phyloP scores from a whole-genome alignment of 208 protist species.

The Jaenimonas drosophilae region DNA sequence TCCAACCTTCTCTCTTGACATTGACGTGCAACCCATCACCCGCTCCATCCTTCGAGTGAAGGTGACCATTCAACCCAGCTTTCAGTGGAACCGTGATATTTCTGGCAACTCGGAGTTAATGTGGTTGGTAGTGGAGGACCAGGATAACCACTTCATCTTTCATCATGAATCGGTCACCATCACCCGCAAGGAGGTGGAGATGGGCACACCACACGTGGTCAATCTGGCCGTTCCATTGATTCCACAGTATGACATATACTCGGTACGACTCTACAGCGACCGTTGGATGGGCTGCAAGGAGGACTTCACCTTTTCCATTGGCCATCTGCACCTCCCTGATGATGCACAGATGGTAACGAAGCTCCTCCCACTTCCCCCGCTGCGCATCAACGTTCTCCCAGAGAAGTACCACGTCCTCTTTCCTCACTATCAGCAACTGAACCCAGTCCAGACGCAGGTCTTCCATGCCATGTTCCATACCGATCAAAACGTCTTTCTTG shows the following conservation, averaged over 20 bases:
- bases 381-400: constrained; percentile 87
- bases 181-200: constrained; percentile 79
- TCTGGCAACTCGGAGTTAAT: constrained; percentile 92
- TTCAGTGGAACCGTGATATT: constrained; percentile 91
- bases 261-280: constrained; percentile 92
- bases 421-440: constrained; percentile 96
- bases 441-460: constrained; percentile 99
- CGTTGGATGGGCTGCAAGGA: constrained; percentile 91
- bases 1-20: constrained; percentile 82
- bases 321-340: constrained; percentile 94
- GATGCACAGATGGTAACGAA: constrained; percentile 91
- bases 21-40: constrained; percentile 97
- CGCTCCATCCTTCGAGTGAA: constrained; percentile 91
- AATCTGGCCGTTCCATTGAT: constrained; percentile 95
- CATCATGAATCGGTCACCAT: constrained; percentile 78
- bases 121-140: constrained; percentile 97
- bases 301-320: constrained; percentile 88
- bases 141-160: constrained; percentile 93
- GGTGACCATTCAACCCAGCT: constrained; percentile 84
- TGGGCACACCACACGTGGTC: constrained; percentile 70
- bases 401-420: constrained; percentile 81
- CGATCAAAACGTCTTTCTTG: constrained; percentile 97
- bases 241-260: constrained; percentile 96
- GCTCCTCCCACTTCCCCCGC: constrained; percentile 93
- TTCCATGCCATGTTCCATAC: constrained; percentile 98